Conservation (phyloP, 2,329 filamentous ascomycete genomes). For the Calonectria pauciramosa region DNA sequence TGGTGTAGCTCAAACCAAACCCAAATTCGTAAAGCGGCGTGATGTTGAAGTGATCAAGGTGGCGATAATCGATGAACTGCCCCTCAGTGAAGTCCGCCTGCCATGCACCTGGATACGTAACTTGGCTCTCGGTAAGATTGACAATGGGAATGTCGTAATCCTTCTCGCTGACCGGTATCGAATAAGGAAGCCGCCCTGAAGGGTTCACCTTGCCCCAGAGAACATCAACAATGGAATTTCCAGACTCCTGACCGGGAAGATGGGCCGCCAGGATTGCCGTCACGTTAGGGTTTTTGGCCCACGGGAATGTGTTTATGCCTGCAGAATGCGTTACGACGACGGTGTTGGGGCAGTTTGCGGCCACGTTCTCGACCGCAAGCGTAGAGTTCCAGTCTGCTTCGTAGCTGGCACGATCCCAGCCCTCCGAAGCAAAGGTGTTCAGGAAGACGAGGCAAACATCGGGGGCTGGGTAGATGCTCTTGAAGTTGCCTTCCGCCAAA, state of each 20-base stretch:
- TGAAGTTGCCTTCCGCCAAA: constrained; percentile 51
- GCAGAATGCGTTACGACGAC: constrained; percentile 78
- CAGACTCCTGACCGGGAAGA: constrained; percentile 78
- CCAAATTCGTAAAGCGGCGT: constrained; percentile 2
- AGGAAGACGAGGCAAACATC: constrained; percentile 76
- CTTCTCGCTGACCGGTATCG: constrained; percentile 62
- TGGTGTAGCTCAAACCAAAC: not conserved
- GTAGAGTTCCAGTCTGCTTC: constrained; percentile 17
- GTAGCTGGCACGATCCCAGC: constrained; percentile 68
- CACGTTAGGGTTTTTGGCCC: constrained; percentile 75
- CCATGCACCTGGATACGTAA: not conserved
- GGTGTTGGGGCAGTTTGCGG: constrained; percentile 71
- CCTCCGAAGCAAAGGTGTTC: constrained; percentile 75
- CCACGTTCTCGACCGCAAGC: constrained; percentile 69
- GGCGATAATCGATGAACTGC: constrained; percentile 8
- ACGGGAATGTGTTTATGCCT: constrained; percentile 74
- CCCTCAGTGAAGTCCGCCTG: constrained; percentile 17
- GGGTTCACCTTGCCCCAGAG: constrained; percentile 77
- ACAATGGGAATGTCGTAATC: constrained; percentile 8
- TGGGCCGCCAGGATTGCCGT: constrained; percentile 77
- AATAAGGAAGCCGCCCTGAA: constrained; percentile 78
- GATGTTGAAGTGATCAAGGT: not conserved
- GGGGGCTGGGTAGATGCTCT: constrained; percentile 61
- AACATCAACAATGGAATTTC: constrained; percentile 74
- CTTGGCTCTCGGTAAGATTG: not conserved